phyloP scores from a whole-genome alignment of 192 early-diverging fungal species.

The Globomyces pollinis-pini region DNA sequence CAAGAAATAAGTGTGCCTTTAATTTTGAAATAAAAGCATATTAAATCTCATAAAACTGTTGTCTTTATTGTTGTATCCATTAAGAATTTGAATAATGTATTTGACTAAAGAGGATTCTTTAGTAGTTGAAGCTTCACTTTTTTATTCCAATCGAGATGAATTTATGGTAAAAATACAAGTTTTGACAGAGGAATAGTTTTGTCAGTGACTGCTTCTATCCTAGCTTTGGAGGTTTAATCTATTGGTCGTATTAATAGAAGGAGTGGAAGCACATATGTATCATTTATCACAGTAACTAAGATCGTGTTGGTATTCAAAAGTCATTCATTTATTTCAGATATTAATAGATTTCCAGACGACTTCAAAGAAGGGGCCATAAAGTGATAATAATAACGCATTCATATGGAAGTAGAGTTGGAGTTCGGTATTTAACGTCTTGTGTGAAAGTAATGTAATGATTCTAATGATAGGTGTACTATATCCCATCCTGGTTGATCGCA shows the following conservation, averaged over 20 bases:
- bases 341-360: no score
- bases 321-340: no score
- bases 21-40: background rate
- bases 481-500: constrained; percentile 75
- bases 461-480: no score
- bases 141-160: no score
- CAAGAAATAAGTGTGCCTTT: constrained; percentile 85
- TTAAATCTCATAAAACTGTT: background rate
- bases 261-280: constrained; percentile 91
- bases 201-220: constrained; percentile 98
- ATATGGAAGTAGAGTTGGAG: constrained; percentile 64
- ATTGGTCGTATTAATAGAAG: no score
- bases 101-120: background rate
- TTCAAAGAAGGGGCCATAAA: no score
- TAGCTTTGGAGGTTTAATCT: constrained; percentile 86
- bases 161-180: no score
- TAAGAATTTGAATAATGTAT: background rate
- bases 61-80: background rate
- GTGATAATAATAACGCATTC: constrained; percentile 91
- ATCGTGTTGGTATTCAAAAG: no score
- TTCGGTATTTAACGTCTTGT: constrained; percentile 85
- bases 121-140: background rate
- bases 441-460: no score
- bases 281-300: constrained; percentile 84
- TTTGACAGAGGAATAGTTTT: constrained; percentile 59